phyloP scores from a whole-genome alignment of 805 yeast species.

The Metschnikowia proteae region DNA sequence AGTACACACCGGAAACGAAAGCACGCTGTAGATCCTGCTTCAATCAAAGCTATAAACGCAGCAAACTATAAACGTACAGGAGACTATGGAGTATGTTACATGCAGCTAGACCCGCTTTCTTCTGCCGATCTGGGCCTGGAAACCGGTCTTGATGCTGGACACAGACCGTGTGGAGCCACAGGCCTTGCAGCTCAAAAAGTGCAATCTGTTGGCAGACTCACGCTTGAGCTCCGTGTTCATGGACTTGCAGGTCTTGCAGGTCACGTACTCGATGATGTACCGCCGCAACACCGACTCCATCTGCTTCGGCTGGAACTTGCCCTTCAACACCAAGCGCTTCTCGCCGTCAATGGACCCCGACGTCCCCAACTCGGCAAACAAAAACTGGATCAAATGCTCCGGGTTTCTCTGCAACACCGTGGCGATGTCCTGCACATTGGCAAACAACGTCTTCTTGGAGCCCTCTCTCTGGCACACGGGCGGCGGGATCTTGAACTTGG shows the following conservation, averaged over 20 bases:
- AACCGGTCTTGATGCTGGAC: constrained; percentile 96
- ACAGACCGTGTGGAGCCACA: constrained; percentile 98
- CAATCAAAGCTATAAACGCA: background rate
- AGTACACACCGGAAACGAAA: background rate
- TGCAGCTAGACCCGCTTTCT: constrained; percentile 56
- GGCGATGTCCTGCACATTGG: constrained; percentile 92
- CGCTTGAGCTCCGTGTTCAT: constrained; percentile 94
- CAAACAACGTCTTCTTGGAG: constrained; percentile 90
- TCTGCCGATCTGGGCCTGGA: constrained; percentile 95
- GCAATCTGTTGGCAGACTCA: constrained; percentile 93
- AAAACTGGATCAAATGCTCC: constrained; percentile 93
- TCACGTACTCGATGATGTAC: constrained; percentile 94
- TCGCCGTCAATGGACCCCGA: constrained; percentile 99
- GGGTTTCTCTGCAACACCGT: constrained; percentile 93
- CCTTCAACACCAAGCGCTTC: constrained; percentile 93
- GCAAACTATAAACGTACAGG: background rate
- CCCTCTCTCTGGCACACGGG: constrained; percentile 98
- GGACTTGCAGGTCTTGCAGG: constrained; percentile 98
- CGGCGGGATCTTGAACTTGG: constrained; percentile 94
- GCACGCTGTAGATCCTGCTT: background rate
- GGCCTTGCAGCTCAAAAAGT: constrained; percentile 94
- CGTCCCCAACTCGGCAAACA: constrained; percentile 98
- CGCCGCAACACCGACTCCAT: constrained; percentile 95
- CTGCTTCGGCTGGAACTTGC: constrained; percentile 97
- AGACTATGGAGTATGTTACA: background rate